Conservation (phyloP, 2,329 filamentous ascomycete species). For the Cercospora zeina region DNA sequence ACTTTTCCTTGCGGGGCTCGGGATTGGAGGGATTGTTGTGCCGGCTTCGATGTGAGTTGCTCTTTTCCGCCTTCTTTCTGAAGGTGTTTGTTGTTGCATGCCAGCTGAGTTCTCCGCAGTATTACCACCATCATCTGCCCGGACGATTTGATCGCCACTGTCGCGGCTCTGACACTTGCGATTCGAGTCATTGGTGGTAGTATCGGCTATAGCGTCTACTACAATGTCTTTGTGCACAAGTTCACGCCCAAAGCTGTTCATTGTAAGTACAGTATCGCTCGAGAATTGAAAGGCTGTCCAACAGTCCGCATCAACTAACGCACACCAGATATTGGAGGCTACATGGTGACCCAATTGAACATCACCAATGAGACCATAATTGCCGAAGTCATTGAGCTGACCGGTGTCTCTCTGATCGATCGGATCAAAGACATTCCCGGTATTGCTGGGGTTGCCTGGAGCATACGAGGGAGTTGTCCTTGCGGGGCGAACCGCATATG, state of each 20-base stretch:
- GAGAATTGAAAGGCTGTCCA: not conserved
- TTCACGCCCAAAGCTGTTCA: constrained; percentile 47
- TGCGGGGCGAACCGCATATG: constrained; percentile 36
- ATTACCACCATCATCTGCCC: constrained; percentile 65
- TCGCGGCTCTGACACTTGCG: constrained; percentile 67
- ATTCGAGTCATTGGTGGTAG: constrained; percentile 68
- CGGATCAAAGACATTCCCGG: constrained; percentile 54
- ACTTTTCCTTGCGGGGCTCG: constrained; percentile 58
- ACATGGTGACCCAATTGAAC: constrained; percentile 52
- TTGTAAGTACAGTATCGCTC: not conserved
- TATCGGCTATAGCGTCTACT: constrained; percentile 52
- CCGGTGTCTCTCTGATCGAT: constrained; percentile 54
- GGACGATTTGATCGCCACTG: constrained; percentile 68
- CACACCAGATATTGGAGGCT: constrained; percentile 51
- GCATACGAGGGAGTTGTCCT: constrained; percentile 33
- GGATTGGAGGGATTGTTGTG: constrained; percentile 68
- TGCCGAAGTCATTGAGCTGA: constrained; percentile 55
- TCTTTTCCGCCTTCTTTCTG: not conserved
- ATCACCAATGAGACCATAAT: constrained; percentile 50
- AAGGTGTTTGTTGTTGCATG: not conserved
- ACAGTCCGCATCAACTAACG: not conserved
- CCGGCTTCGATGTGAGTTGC: constrained; percentile 58
- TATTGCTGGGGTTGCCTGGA: constrained; percentile 52
- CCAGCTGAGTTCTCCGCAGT: constrained; percentile 4
- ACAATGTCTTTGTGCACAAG: constrained; percentile 40